Percentiles rank a stretch among this genome's conserved stretches.
These are phyloP conservation scores for Nitzschia sp. DNA, from an alignment of 108 stramenopile species.

Conservation along the genomic window DNA sequence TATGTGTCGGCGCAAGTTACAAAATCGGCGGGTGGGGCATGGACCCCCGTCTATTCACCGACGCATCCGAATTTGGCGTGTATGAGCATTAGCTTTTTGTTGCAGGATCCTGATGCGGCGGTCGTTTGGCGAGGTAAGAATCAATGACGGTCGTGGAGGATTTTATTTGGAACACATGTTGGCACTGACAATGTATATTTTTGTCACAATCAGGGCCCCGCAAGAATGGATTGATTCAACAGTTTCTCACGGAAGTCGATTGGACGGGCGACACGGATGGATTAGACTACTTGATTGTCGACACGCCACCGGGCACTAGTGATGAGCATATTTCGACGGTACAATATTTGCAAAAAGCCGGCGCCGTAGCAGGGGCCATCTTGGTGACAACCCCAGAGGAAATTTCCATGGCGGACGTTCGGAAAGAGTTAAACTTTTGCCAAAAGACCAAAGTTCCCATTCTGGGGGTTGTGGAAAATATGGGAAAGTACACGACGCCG, in stretches of 20 bases:
- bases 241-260: constrained; percentile 95
- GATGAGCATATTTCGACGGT: constrained; percentile 99
- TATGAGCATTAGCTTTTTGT: constrained; percentile 97
- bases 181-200: no score
- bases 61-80: constrained; percentile 85
- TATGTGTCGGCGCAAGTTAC: constrained; percentile 66
- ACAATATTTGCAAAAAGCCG: constrained; percentile 91
- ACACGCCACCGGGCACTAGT: constrained; percentile 99
- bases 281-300: constrained; percentile 96
- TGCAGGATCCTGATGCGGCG: constrained; percentile 83
- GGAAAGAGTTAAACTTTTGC: constrained; percentile 99
- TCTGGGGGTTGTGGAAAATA: constrained; percentile 98
- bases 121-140: constrained; percentile 94
- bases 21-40: constrained; percentile 89
- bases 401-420: constrained; percentile 97
- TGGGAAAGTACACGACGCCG: constrained; percentile 80
- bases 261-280: constrained; percentile 84
- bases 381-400: constrained; percentile 99
- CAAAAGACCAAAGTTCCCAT: constrained; percentile 93
- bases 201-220: constrained; percentile 86
- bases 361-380: constrained; percentile 81
- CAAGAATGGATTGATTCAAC: constrained; percentile 99
- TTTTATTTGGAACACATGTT: no score
- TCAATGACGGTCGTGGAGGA: no score
- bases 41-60: constrained; percentile 96